Conservation (phyloP, 2,329 filamentous ascomycete species). For the Anthostomella pinea region DNA sequence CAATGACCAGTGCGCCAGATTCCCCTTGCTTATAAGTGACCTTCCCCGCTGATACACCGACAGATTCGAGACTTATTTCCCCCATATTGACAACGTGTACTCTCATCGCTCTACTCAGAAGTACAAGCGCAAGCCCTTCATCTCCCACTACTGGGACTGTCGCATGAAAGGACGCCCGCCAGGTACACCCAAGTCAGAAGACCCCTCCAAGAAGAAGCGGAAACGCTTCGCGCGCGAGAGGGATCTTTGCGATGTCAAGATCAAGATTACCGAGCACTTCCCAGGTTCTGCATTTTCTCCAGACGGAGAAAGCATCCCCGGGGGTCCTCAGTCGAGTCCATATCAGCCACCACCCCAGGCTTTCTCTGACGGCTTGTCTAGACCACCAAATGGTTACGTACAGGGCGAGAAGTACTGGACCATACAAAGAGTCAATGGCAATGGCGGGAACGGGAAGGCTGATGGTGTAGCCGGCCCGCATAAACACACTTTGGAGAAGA, state of each 20-base stretch:
- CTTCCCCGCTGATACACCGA: conserved; percentile 9
- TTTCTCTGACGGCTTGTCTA: conserved; percentile 20
- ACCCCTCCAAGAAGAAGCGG: conserved; percentile 78
- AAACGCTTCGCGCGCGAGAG: conserved; percentile 72
- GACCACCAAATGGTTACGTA: conserved; percentile 37
- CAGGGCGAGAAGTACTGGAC: conserved; percentile 63
- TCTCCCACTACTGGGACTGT: conserved; percentile 84
- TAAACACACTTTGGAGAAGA: conserved; percentile 69
- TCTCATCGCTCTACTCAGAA: conserved; percentile 78
- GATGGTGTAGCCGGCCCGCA: conserved; percentile 71
- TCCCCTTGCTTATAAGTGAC: conserved; percentile 10
- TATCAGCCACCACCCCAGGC: conserved; percentile 24
- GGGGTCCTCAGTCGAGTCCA: conserved; percentile 16
- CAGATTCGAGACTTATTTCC: conserved; percentile 78
- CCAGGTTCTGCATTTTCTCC: conserved; percentile 46
- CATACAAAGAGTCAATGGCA: conserved; percentile 74
- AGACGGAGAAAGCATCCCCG: conserved; percentile 23
- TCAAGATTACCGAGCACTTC: conserved; percentile 80
- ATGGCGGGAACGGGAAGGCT: conserved; percentile 68
- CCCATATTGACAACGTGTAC: conserved; percentile 81
- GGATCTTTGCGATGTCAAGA: conserved; percentile 82
- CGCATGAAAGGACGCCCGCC: conserved; percentile 75
- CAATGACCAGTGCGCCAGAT: conserved; percentile 60
- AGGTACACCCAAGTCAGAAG: conserved; percentile 74
- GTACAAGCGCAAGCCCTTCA: conserved; percentile 79